A percentile compares a stretch with the other conserved stretches of the same genome.
Conservation (phyloP, 1,284 basidiomycete species). For the Melampsora larici-populina region DNA sequence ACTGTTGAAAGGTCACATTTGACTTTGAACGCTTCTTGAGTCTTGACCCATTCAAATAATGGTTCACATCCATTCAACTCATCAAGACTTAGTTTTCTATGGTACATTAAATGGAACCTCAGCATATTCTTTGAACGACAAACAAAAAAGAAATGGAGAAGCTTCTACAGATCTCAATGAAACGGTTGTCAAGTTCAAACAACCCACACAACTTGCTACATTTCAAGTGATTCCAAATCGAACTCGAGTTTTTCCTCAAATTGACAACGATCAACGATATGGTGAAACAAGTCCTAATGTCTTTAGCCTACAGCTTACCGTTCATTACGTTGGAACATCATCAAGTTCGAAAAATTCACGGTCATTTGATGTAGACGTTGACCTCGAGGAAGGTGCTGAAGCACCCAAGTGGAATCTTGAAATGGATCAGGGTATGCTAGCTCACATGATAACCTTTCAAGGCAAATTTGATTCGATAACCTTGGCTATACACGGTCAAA, state of each 20-base stretch:
- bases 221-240: neutral
- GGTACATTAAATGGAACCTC: neutral
- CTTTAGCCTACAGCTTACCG: neutral
- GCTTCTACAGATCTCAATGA: too few relatives aligned
- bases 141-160: neutral
- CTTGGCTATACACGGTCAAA: neutral
- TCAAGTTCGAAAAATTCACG: neutral
- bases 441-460: neutral
- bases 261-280: neutral
- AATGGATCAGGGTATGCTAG: neutral
- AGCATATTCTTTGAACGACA: neutral
- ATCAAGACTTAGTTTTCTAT: neutral
- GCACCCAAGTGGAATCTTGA: neutral
- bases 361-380: conserved; percentile 7
- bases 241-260: neutral
- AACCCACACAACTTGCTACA: neutral
- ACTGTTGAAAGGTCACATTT: neutral
- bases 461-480: neutral
- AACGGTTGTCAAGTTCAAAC: neutral
- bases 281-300: conserved; percentile 3
- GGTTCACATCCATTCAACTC: neutral
- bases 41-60: neutral
- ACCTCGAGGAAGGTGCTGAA: neutral
- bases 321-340: neutral
- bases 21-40: neutral